Evolutionary conservation across 768 basidiomycete genomes (phyloP).

Genomic region (Pholiota molesta): DNA sequence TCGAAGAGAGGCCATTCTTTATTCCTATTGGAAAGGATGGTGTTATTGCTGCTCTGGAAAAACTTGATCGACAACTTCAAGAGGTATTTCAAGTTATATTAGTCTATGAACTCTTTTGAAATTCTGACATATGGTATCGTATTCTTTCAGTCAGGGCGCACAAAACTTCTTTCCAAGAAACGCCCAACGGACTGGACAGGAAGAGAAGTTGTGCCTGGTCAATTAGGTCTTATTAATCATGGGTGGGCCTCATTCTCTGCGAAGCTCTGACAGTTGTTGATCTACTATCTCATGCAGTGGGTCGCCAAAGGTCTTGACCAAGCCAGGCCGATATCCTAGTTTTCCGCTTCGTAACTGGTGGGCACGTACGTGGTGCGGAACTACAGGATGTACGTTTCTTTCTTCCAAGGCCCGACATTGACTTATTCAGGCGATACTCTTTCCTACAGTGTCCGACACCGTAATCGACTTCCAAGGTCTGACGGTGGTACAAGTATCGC

Average conservation of each 20-base stretch:
- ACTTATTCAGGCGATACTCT: background rate
- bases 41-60: conserved; percentile 67
- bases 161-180: conserved; percentile 66
- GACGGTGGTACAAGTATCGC: conserved; percentile 85
- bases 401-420: conserved; percentile 1
- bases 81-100: conserved; percentile 35
- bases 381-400: conserved; percentile 58
- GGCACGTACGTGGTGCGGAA: conserved; percentile 75
- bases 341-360: conserved; percentile 84
- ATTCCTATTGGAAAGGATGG: conserved; percentile 70
- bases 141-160: conserved; percentile 54
- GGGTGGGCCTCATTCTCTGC: conserved; percentile 35
- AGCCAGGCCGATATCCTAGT: conserved; percentile 76
- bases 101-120: background rate
- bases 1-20: conserved; percentile 70
- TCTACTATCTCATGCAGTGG: conserved; percentile 45
- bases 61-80: conserved; percentile 65
- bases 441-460: conserved; percentile 69
- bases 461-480: conserved; percentile 81
- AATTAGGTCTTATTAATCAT: conserved; percentile 76
- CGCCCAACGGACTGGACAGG: conserved; percentile 72
- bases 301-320: conserved; percentile 72
- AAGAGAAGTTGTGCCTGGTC: conserved; percentile 70
- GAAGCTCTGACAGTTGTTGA: background rate
- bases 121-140: conserved; percentile 10